phyloP scores from a whole-genome alignment of 768 basidiomycete species.

The Termitomyces sp. region DNA sequence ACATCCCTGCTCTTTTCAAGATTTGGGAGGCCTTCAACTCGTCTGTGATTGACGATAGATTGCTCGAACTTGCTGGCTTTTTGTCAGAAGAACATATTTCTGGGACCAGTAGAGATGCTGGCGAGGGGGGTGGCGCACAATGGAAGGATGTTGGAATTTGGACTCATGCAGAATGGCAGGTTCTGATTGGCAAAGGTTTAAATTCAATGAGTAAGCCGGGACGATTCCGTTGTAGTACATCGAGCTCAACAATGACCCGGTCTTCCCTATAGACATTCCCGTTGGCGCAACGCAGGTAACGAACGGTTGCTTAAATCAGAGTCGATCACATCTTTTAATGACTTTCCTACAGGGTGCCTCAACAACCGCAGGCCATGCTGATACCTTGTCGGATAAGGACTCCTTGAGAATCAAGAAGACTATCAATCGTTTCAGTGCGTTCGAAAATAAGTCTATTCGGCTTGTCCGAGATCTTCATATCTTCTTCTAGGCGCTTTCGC shows the following conservation, averaged over 20 bases:
- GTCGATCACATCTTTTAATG: not conserved
- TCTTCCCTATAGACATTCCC: slow-evolving; percentile 51
- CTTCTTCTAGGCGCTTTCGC: slow-evolving; percentile 65
- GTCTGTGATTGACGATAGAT: slow-evolving; percentile 65
- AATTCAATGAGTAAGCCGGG: slow-evolving; percentile 65
- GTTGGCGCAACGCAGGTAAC: slow-evolving; percentile 65
- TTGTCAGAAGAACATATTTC: slow-evolving; percentile 70
- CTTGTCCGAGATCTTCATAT: slow-evolving; percentile 6
- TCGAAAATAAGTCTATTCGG: not conserved
- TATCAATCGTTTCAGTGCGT: slow-evolving; percentile 60
- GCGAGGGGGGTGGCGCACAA: slow-evolving; percentile 49
- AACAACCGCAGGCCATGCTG: slow-evolving; percentile 68
- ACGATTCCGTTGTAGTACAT: not conserved
- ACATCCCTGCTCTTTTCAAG: slow-evolving; percentile 68
- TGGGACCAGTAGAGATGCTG: slow-evolving; percentile 51
- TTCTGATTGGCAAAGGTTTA: slow-evolving; percentile 79
- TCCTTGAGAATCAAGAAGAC: slow-evolving; percentile 66
- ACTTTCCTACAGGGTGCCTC: slow-evolving; percentile 48
- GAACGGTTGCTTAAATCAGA: not conserved
- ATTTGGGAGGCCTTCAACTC: slow-evolving; percentile 82
- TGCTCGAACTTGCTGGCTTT: slow-evolving; percentile 67
- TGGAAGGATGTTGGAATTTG: slow-evolving; percentile 92
- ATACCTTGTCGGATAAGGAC: slow-evolving; percentile 52
- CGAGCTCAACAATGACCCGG: not conserved
- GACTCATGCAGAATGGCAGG: slow-evolving; percentile 78